Conservation (phyloP, 768 basidiomycete species). For the Podaxis sp. region DNA sequence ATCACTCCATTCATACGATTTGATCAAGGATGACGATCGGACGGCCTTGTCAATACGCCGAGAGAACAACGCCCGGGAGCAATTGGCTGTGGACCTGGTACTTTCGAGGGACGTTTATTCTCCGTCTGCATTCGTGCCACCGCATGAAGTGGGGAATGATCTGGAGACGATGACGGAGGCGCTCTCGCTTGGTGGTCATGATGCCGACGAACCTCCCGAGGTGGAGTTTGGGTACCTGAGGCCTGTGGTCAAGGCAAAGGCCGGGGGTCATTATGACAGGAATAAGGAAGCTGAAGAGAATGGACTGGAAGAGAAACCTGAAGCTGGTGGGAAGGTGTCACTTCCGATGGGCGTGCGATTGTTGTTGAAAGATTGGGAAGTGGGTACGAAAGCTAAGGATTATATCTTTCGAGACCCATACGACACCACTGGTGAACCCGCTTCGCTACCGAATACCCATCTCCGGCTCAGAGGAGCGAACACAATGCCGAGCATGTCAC, state of each 20-base stretch:
- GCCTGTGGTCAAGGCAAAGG: conserved; percentile 36
- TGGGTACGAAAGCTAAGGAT: conserved; percentile 47
- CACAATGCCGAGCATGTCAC: not conserved
- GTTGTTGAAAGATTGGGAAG: conserved; percentile 67
- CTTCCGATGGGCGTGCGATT: conserved; percentile 56
- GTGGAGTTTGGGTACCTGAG: conserved; percentile 62
- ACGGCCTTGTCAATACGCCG: conserved; percentile 38
- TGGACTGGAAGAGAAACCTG: conserved; percentile 11
- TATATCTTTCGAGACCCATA: conserved; percentile 60
- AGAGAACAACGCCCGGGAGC: conserved; percentile 56
- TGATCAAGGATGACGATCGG: conserved; percentile 35
- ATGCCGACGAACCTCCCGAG: conserved; percentile 47
- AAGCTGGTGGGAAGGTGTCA: conserved; percentile 14
- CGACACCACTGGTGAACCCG: conserved; percentile 25
- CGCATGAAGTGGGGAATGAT: conserved; percentile 25
- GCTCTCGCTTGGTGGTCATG: conserved; percentile 41
- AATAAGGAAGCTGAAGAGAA: conserved; percentile 22
- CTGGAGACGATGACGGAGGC: conserved; percentile 60
- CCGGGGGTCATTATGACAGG: conserved; percentile 25
- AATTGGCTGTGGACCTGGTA: conserved; percentile 60
- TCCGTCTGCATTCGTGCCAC: conserved; percentile 34
- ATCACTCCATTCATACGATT: conserved; percentile 41
- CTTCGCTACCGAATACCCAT: not conserved
- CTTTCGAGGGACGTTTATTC: conserved; percentile 61
- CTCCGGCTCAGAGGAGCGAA: not conserved